Percentiles rank a stretch among this genome's conserved stretches.
phyloP scores from a whole-genome alignment of 257 asterid species.

The Capsicum chinense region DNA sequence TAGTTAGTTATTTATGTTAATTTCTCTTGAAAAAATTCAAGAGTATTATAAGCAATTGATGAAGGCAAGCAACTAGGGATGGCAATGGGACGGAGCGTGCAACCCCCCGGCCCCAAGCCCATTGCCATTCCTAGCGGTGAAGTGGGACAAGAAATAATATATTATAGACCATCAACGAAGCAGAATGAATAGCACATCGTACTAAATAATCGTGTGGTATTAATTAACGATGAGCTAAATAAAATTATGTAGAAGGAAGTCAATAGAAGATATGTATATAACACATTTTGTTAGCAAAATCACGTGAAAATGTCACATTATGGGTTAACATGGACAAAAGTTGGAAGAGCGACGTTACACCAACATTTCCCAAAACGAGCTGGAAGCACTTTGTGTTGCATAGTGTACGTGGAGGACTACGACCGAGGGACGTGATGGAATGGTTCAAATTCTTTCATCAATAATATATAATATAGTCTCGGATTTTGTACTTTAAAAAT shows the following conservation, averaged over 20 bases:
- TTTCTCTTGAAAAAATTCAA: no score
- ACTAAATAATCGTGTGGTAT: neutral
- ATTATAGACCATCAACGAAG: neutral
- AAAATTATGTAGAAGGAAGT: conserved; percentile 22
- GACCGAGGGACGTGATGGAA: neutral
- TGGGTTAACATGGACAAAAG: neutral
- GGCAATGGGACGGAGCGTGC: no score
- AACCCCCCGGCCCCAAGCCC: no score
- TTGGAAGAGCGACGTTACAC: conserved; percentile 21
- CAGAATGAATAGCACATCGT: neutral
- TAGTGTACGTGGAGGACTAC: neutral
- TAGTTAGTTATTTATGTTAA: no score
- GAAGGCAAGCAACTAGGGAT: no score
- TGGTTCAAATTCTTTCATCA: neutral
- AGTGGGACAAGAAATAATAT: neutral
- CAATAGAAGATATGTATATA: conserved; percentile 19
- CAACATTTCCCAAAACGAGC: neutral
- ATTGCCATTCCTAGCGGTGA: neutral
- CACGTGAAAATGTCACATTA: conserved; percentile 47
- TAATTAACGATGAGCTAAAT: conserved; percentile 23
- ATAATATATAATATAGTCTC: neutral
- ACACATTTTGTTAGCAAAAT: conserved; percentile 14
- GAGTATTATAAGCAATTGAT: neutral
- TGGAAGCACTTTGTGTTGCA: neutral
- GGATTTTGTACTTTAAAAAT: neutral